Evolutionary conservation across 257 asterid species (phyloP), one percentile per base, ranked within the genome.

Genomic region (Solanum sejunctum): DNA sequence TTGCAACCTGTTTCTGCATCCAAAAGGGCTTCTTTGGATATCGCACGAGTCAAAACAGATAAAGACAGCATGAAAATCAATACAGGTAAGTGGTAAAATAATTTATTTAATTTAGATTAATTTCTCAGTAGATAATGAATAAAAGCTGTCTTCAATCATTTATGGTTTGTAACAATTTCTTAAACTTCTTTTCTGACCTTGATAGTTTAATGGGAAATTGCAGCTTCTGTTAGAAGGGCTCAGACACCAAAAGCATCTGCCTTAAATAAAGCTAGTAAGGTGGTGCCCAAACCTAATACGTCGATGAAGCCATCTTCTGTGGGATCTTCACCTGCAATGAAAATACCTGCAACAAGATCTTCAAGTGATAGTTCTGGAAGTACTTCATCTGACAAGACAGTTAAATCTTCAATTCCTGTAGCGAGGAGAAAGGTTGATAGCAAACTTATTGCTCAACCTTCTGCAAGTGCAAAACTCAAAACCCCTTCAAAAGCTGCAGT

Each of bases 291-390:
- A 87, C 92, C 98, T 84, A 90, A 89, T 71, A 85, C 84, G 64
- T 80, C 88, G 47, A 88, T 89, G 45, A 92, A 85, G 89, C 72
- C 90, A 43, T 84, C 97, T 83, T 88, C 91, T 60, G 58, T 89
- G 84, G 83, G 88, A 80, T 86, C 94, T 86, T 87, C 91, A 28
- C 87, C 86, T 66, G 81, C 93, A 82, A 87, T 86, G 88, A 90
- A 81, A 83, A 87, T 88, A 71, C 96, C 85, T 52, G 85, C 93
- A 8, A 54, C 88, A 69, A 92, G 92, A 91, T 90, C 94, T 88
- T 92, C 97, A 71, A 89, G 90, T 84, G 95, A 91, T 86, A 86
- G 91, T 72, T 91, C 95, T 86, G 90, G 87, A 55, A 91, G 89
- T 70, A 73, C 88, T 55, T 87, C 92, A 52, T 92, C 97, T 54